Percentiles rank a stretch among this genome's conserved stretches.
Evolutionary conservation across 1,284 basidiomycete genomes (phyloP).

Genomic region (Peniophora sp.): DNA sequence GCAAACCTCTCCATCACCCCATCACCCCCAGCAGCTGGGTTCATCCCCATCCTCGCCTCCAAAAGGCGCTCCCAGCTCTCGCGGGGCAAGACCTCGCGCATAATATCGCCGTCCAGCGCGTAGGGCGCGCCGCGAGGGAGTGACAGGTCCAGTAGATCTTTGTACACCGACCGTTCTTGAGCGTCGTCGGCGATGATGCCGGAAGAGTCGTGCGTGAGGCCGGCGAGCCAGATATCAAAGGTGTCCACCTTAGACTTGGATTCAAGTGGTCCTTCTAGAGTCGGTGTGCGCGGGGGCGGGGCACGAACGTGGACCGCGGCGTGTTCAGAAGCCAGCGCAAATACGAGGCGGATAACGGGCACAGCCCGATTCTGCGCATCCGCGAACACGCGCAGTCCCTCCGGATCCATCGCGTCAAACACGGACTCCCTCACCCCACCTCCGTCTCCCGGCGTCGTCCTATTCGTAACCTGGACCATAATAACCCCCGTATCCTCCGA

Average conservation of each 20-base stretch:
- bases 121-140: slow-evolving; percentile 1
- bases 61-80: too few species aligned
- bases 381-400: background rate
- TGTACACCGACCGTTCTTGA: too few species aligned
- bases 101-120: background rate
- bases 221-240: too few species aligned
- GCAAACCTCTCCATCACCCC: too few species aligned
- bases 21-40: too few species aligned
- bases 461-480: slow-evolving; percentile 21
- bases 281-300: background rate
- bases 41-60: too few species aligned
- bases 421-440: background rate
- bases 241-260: too few species aligned
- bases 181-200: too few species aligned
- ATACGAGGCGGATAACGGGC: slow-evolving; percentile 15
- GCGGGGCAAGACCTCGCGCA: too few species aligned
- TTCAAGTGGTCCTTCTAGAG: too few species aligned
- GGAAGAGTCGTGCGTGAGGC: too few species aligned
- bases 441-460: slow-evolving; percentile 1
- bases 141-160: background rate
- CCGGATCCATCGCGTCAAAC: background rate
- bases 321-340: slow-evolving; percentile 9
- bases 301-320: background rate
- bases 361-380: slow-evolving; percentile 2
- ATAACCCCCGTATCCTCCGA: slow-evolving; percentile 15